Evolutionary conservation across 2,329 filamentous ascomycete genomes (phyloP), one percentile per base, ranked within the genome.

Genomic region (Hypomyces perniciosus): DNA sequence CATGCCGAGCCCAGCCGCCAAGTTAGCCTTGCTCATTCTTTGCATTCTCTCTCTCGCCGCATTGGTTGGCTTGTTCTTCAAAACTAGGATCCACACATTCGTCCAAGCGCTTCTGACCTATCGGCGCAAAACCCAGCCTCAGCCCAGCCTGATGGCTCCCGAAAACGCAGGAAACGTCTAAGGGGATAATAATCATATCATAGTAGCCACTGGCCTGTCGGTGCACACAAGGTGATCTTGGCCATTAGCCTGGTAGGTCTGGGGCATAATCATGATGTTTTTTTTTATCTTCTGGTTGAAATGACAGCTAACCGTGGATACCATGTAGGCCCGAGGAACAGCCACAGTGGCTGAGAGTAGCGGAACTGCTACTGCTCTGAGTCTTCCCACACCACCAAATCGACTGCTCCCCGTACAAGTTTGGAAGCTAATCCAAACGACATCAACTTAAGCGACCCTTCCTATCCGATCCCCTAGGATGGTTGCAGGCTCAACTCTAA

Each of bases 401-500:
- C 20, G 20, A 20, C 20, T 20, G 20, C 20, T 20, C 20, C 20
- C 20, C 20, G 20, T 20, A 20, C 20, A 20, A 20, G 20, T 20
- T 20, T 20, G 20, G 20, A 2, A 20, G 20, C 20, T 20, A 20
- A 20, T 20, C 20, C 20, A 20, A 20, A 20, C 20, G 37, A 39
- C 37, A 13, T 39, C 9, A 12, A 39, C n/a, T 20, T 20, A 13
- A 8, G 7, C 37, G 37, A 12, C 40, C 26, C 12, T 41, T 41
- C 38, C 26, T 13, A n/a, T 51, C 47, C 55, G 47, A 44, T 50
- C 20, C 20, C 20, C 20, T 20, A 20, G 20, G 20, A 67, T 68
- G 66, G 61, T 56, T 44, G 60, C 63, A 5, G 60, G 62, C 50
- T 58, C 62, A 58, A 59, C 63, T 53, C 54, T 68, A 35, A 56